Conservation (phyloP, 768 basidiomycete species). For the Pleurotus djamor region DNA sequence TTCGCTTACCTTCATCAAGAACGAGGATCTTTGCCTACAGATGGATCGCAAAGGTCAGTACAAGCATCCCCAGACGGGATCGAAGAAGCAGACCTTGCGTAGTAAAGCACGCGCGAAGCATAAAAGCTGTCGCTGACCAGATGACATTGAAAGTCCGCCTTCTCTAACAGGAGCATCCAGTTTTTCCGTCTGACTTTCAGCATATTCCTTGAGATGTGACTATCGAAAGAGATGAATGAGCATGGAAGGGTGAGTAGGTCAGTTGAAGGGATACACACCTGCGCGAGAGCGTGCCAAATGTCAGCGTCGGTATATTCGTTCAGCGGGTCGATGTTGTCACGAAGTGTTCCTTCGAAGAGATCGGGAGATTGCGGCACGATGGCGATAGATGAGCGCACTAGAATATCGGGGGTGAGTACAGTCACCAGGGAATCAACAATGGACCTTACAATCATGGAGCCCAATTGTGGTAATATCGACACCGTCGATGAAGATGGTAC, state of each 20-base stretch:
- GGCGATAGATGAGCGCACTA: slow-evolving; percentile 76
- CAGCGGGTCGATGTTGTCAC: slow-evolving; percentile 90
- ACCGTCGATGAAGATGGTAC: slow-evolving; percentile 70
- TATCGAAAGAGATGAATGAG: slow-evolving; percentile 18
- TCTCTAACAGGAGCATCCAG: slow-evolving; percentile 76
- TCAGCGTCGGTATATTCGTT: slow-evolving; percentile 71
- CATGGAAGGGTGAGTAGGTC: background rate
- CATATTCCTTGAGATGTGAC: slow-evolving; percentile 68
- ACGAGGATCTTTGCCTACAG: slow-evolving; percentile 79
- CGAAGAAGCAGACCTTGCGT: slow-evolving; percentile 48
- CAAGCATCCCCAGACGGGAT: background rate
- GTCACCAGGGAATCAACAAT: background rate
- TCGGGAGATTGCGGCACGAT: slow-evolving; percentile 85
- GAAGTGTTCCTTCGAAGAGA: slow-evolving; percentile 68
- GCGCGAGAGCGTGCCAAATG: slow-evolving; percentile 85
- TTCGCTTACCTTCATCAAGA: slow-evolving; percentile 77
- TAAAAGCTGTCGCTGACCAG: slow-evolving; percentile 85
- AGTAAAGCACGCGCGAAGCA: slow-evolving; percentile 88
- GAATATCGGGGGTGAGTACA: background rate
- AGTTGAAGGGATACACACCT: slow-evolving; percentile 29
- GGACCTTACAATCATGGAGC: slow-evolving; percentile 59
- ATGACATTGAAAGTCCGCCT: slow-evolving; percentile 77
- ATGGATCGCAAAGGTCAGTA: background rate
- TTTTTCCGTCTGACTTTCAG: slow-evolving; percentile 61
- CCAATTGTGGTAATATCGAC: slow-evolving; percentile 78